phyloP scores from a whole-genome alignment of 768 basidiomycete species.

The Polyporus arcularius region DNA sequence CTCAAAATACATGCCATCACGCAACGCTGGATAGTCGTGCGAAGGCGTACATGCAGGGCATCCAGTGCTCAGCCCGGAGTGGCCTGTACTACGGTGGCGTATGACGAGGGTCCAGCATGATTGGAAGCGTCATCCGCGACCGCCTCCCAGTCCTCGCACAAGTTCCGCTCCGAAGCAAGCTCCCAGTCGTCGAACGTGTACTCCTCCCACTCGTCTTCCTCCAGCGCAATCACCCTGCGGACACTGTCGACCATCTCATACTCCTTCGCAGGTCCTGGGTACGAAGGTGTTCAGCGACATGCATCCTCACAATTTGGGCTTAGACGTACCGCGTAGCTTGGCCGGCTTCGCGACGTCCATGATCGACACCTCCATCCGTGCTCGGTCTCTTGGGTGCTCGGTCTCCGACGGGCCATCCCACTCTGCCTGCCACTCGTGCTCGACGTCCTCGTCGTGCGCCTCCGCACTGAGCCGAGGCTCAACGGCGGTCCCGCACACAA shows the following conservation, averaged over 20 bases:
- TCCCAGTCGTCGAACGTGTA: not conserved
- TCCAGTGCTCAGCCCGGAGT: too few species aligned
- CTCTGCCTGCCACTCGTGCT: not conserved
- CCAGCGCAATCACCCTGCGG: not conserved
- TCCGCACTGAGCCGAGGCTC: not conserved
- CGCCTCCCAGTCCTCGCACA: not conserved
- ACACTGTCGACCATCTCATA: not conserved
- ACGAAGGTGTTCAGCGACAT: not conserved
- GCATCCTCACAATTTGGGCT: not conserved
- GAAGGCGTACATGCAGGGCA: too few species aligned
- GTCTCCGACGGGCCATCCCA: not conserved
- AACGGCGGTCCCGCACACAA: not conserved
- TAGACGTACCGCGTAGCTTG: not conserved
- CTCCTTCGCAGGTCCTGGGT: not conserved
- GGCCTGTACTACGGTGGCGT: not conserved
- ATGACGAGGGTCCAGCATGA: not conserved
- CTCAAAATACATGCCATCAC: too few species aligned
- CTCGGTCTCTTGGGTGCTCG: not conserved
- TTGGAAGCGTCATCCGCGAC: not conserved
- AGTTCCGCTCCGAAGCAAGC: not conserved
- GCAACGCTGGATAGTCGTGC: too few species aligned
- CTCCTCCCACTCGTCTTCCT: not conserved
- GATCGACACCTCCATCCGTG: not conserved
- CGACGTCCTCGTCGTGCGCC: not conserved
- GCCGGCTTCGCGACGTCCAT: not conserved